Evolutionary conservation across 164 flowering plant genomes (phyloP).

Genomic region (Magnolia kwangsiensis): DNA sequence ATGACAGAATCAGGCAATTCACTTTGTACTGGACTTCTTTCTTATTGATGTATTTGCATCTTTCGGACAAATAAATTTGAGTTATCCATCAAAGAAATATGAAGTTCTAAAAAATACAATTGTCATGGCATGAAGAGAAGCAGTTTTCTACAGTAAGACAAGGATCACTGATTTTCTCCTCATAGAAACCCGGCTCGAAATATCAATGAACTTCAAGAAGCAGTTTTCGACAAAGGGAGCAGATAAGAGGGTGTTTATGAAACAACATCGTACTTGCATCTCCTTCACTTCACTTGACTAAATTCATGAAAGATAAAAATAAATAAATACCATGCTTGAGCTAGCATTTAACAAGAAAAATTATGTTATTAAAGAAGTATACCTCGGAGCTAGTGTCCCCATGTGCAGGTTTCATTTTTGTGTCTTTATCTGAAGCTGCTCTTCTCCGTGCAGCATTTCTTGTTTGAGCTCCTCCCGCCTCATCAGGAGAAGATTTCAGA

Average conservation of each 20-base stretch:
- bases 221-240: neutral
- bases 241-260: neutral
- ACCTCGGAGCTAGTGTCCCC: slow-evolving; percentile 91
- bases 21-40: no score
- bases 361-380: slow-evolving; percentile 4
- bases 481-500: slow-evolving; percentile 71
- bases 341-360: neutral
- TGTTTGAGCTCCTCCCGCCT: slow-evolving; percentile 73
- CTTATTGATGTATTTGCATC: no score
- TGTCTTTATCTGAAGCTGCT: slow-evolving; percentile 76
- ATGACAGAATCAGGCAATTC: no score
- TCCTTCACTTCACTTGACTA: no score
- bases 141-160: no score
- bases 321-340: neutral
- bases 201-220: neutral
- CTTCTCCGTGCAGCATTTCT: slow-evolving; percentile 83
- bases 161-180: no score
- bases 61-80: no score
- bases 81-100: no score
- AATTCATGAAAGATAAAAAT: no score
- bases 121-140: no score
- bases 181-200: neutral
- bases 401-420: slow-evolving; percentile 54
- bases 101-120: no score
- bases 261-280: no score